Evolutionary conservation across 768 basidiomycete genomes (phyloP).

Genomic region (Exsudoporus frostii): DNA sequence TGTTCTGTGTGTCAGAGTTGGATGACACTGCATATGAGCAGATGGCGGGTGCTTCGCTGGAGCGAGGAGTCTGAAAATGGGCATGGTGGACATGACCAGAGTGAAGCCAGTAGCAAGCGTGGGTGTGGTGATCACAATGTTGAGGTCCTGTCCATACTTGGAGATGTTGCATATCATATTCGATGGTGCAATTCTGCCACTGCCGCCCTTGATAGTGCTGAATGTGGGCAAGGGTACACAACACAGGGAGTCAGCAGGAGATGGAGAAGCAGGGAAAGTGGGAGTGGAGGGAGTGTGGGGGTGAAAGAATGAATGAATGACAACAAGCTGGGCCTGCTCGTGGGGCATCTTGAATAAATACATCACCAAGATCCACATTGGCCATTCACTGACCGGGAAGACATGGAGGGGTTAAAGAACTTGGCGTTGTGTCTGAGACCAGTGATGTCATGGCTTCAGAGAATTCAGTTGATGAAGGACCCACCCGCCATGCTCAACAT

Average conservation of each 20-base stretch:
- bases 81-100: not conserved
- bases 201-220: not conserved
- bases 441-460: constrained; percentile 10
- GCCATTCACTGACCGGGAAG: constrained; percentile 10
- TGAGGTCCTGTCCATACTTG: constrained; percentile 10
- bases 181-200: constrained; percentile 11
- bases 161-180: constrained; percentile 14
- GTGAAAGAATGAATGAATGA: not conserved
- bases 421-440: constrained; percentile 9
- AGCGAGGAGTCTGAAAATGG: constrained; percentile 10
- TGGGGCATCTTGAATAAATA: constrained; percentile 6
- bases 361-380: constrained; percentile 12
- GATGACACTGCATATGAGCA: constrained; percentile 9
- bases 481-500: not conserved
- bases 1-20: constrained; percentile 7
- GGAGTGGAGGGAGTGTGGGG: not conserved
- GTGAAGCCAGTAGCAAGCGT: constrained; percentile 11
- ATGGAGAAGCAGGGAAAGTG: not conserved
- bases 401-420: not conserved
- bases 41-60: constrained; percentile 8
- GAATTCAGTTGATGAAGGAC: not conserved
- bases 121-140: constrained; percentile 11
- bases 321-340: not conserved
- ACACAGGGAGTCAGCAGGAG: not conserved
- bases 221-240: not conserved